Conservation (phyloP, 2,329 filamentous ascomycete genomes). For the Ophiocordyceps robertsii region DNA sequence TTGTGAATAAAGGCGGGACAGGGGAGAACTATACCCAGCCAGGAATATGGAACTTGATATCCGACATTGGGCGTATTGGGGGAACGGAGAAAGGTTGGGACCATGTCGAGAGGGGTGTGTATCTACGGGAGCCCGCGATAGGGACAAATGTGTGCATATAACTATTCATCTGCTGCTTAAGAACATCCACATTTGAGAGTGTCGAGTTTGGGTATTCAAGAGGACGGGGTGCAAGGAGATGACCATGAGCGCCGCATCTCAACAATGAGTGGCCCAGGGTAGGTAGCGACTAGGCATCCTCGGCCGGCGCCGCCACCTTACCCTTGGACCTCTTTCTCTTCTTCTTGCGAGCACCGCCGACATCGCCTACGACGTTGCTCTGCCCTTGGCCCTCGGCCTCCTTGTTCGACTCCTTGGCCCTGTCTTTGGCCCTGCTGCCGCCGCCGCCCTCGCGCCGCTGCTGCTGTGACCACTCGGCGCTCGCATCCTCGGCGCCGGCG, state of each 20-base stretch:
- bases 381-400: background rate
- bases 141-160: background rate
- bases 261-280: background rate
- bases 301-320: slow-evolving; percentile 21
- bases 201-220: too few species aligned
- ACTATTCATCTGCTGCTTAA: background rate
- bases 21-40: too few species aligned
- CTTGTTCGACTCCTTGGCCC: background rate
- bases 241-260: too few species aligned
- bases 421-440: background rate
- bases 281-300: background rate
- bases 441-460: background rate
- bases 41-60: background rate
- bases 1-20: too few species aligned
- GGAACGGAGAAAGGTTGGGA: background rate
- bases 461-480: background rate
- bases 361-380: slow-evolving; percentile 15
- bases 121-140: too few species aligned
- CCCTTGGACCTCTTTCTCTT: slow-evolving; percentile 39
- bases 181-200: too few species aligned
- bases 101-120: background rate
- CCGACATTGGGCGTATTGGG: background rate
- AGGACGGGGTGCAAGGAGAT: too few species aligned
- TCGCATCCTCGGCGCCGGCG: slow-evolving; percentile 9
- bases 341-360: slow-evolving; percentile 24